Base-by-base conservation (phyloP, 2,329 filamentous ascomycete species). In the Penicillium digitatum region DNA sequence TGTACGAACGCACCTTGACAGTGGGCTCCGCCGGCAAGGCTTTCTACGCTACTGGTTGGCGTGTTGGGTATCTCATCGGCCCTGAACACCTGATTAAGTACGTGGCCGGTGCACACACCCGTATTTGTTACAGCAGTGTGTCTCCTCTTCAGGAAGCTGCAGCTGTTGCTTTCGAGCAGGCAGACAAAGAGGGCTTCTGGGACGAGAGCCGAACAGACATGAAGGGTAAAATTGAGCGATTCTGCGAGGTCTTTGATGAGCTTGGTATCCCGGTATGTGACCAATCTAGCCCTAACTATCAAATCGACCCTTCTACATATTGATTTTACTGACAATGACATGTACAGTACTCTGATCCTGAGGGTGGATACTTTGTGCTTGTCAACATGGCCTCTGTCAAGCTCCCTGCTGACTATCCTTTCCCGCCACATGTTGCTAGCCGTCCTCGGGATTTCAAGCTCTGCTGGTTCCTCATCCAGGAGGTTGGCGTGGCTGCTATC, bases 1-100 rank as follows among this genome's bases (percentile, higher is more conserved):
- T 97, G 48, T 91, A 91, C 64, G 84, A 84, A 55, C 81, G 95
- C 62, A 97, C 94, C 5, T 76, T 99, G 46, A 97, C 94, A 0
- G 94, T 99, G 29, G 94, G 94, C 20, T 96, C 91, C 0, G 94
- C 91, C 1, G 94, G 94, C 66, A 99, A 99, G 82, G 95, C 94
- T 79, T 99, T 99, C 75, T 97, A 97, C 70, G 90, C 90, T 54
- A 99, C 94, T 0, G 94, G 94, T 45, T 99, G 94, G 94, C 87
- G 94, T 55, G 92, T 97, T 63, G 89, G 94, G 52, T 99, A 93
- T 86, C 79, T 99, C 35, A 94, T 97, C 69, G 94, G 94, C 0
- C 90, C 89, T 0, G 84, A 90, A 50, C 84, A 96, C 58, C 79
- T 97, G 49, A 91, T 97, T 76, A 88, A 95, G 71, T 89, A 96